A percentile compares a stretch with the other conserved stretches of the same genome.
phyloP scores from a whole-genome alignment of 1,284 basidiomycete genomes.

The Sanghuangporus sanghuang region DNA sequence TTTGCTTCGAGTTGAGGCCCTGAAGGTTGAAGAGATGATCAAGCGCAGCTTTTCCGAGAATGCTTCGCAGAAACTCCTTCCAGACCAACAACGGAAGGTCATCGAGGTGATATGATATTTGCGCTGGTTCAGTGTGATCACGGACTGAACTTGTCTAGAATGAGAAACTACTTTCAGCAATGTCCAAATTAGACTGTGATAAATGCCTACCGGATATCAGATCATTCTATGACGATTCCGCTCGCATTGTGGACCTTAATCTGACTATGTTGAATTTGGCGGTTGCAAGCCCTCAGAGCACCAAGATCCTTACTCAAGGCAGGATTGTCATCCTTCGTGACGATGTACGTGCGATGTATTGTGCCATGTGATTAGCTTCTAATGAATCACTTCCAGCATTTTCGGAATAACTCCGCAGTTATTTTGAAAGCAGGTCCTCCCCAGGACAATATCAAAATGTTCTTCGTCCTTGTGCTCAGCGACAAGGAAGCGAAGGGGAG shows the following conservation, averaged over 20 bases:
- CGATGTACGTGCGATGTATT: constrained; percentile 46
- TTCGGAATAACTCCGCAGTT: constrained; percentile 69
- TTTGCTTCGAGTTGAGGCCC: constrained; percentile 90
- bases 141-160: constrained; percentile 40
- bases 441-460: constrained; percentile 52
- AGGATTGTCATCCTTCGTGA: constrained; percentile 84
- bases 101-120: constrained; percentile 51
- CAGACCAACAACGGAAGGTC: constrained; percentile 90
- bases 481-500: constrained; percentile 54
- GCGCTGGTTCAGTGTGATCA: too few species aligned
- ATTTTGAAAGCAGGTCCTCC: constrained; percentile 68
- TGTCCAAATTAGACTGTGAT: constrained; percentile 69
- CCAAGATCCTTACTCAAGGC: constrained; percentile 67
- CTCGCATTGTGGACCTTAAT: constrained; percentile 64
- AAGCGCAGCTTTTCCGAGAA: constrained; percentile 99
- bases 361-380: neutral
- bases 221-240: constrained; percentile 73
- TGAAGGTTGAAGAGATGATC: constrained; percentile 99
- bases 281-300: constrained; percentile 56
- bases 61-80: constrained; percentile 86
- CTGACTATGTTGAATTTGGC: constrained; percentile 64
- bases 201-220: constrained; percentile 69
- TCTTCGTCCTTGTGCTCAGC: constrained; percentile 76
- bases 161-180: constrained; percentile 64
- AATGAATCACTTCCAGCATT: constrained; percentile 56